Percentiles rank a stretch among this genome's conserved stretches.
Evolutionary conservation across 1,139 yeast species (phyloP).

Genomic region (Kurtzmaniella quercitrusa): DNA sequence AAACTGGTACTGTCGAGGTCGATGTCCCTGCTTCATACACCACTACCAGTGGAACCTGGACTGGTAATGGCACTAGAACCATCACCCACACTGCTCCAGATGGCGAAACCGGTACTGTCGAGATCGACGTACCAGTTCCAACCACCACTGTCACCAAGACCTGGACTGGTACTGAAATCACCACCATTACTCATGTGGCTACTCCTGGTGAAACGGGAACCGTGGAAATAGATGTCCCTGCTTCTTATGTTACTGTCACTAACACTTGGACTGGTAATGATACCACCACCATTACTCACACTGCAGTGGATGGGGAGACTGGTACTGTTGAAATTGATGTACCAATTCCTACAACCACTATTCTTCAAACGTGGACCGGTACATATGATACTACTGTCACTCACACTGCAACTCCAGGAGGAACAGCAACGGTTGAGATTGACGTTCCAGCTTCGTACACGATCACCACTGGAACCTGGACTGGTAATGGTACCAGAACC

Average conservation of each 20-base stretch:
- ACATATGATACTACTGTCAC: conserved; percentile 1
- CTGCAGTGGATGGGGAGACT: conserved; percentile 10
- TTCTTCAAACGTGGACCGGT: conserved; percentile 3
- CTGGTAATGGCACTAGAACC: background rate
- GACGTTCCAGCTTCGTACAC: conserved; percentile 14
- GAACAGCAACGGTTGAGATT: conserved; percentile 4
- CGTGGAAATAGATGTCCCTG: conserved; percentile 13
- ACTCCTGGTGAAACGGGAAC: conserved; percentile 11
- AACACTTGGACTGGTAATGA: conserved; percentile 10
- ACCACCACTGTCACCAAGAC: conserved; percentile 7
- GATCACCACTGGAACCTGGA: conserved; percentile 11
- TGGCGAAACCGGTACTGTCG: conserved; percentile 1
- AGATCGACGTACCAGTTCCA: background rate
- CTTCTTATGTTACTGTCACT: conserved; percentile 12
- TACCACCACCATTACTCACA: conserved; percentile 8
- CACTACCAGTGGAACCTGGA: conserved; percentile 2
- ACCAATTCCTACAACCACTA: conserved; percentile 8
- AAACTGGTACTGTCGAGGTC: conserved; percentile 7
- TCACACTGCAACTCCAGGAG: conserved; percentile 5
- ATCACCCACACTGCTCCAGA: conserved; percentile 3
- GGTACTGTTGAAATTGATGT: conserved; percentile 10
- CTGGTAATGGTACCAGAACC: conserved; percentile 10
- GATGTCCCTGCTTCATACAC: conserved; percentile 3
- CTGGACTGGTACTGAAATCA: conserved; percentile 7
- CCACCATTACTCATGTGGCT: conserved; percentile 2